Conservation (phyloP, 2,329 filamentous ascomycete genomes). For the Colletotrichum sp. region DNA sequence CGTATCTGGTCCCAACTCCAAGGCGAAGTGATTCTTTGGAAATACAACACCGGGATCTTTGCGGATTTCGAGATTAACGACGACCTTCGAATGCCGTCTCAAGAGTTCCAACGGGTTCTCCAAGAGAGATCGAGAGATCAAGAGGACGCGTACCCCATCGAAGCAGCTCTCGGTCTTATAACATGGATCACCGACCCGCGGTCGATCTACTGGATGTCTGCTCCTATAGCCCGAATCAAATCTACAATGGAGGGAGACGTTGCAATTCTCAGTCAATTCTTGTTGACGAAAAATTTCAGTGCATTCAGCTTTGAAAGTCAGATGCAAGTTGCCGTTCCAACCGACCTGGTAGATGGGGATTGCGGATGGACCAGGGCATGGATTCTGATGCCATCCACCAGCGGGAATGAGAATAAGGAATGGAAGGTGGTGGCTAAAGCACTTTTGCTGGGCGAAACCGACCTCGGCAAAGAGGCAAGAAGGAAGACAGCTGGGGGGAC, state of each 20-base stretch:
- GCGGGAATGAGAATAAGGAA: not conserved
- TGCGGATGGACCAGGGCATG: conserved; percentile 3
- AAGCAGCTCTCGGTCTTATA: not conserved
- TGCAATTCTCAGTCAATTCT: not conserved
- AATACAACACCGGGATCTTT: not conserved
- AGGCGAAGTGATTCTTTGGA: not conserved
- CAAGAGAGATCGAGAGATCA: too few species aligned
- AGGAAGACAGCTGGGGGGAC: not conserved
- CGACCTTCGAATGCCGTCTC: not conserved
- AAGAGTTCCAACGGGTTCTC: not conserved
- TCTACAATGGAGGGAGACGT: not conserved
- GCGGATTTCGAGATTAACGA: not conserved
- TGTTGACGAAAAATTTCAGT: not conserved
- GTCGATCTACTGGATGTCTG: not conserved
- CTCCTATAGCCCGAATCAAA: not conserved
- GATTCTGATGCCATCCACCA: not conserved
- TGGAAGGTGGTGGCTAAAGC: not conserved
- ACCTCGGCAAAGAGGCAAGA: not conserved
- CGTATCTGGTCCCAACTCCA: not conserved
- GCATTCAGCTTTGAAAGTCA: not conserved
- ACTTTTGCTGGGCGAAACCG: not conserved
- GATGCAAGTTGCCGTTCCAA: not conserved
- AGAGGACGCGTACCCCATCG: not conserved
- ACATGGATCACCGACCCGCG: conserved; percentile 7
- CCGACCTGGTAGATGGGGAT: not conserved